Evolutionary conservation across 495 filamentous ascomycete species (phyloP).

Genomic region (Entonaema liquescens): DNA sequence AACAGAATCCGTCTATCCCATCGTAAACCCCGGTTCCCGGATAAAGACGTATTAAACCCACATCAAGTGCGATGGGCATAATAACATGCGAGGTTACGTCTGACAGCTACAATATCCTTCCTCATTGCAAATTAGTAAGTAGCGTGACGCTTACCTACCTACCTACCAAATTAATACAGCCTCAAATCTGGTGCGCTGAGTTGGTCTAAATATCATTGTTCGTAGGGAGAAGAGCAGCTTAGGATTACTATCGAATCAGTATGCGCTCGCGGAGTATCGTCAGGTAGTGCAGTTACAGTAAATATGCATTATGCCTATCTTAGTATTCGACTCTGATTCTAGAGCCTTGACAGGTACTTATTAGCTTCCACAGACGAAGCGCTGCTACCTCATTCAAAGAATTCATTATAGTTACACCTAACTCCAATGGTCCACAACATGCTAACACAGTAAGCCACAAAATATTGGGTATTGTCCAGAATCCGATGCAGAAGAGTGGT

Average conservation of each 20-base stretch:
- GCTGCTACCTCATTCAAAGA: neutral
- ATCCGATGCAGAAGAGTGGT: constrained; percentile 35
- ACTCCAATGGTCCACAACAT: constrained; percentile 31
- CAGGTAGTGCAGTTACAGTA: neutral
- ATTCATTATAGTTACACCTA: constrained; percentile 7
- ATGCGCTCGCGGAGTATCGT: no score
- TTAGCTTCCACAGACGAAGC: neutral
- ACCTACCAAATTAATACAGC: no score
- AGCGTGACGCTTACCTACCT: no score
- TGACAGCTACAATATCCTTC: no score
- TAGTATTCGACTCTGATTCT: neutral
- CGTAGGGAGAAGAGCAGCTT: no score
- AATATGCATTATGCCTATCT: neutral
- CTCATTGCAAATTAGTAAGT: no score
- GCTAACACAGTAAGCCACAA: constrained; percentile 15
- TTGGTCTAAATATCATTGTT: no score
- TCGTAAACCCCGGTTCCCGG: constrained; percentile 5
- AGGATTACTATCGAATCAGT: no score
- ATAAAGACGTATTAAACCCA: neutral
- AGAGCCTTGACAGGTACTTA: neutral
- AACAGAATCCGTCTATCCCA: neutral
- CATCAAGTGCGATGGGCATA: neutral
- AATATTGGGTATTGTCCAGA: constrained; percentile 40
- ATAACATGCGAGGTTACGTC: neutral
- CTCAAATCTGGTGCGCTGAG: no score